Base-by-base conservation (phyloP, 2,329 filamentous ascomycete species). In the Paecilomyces sp. region DNA sequence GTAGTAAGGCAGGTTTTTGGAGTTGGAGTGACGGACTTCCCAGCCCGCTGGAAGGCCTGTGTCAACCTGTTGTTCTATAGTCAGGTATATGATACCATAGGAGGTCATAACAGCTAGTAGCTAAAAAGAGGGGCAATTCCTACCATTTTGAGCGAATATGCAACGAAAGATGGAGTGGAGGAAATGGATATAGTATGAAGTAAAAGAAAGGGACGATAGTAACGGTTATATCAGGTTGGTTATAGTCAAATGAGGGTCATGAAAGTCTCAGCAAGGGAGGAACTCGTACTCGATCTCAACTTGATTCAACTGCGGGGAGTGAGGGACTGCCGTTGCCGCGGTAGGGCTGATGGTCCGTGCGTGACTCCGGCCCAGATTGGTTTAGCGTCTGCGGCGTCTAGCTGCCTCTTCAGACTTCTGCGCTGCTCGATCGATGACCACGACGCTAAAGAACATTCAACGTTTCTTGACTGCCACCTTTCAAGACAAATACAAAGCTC, bases 1-100 rank as follows among this genome's bases (percentile, higher is more conserved):
- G 82, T 97, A 99, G 83, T 99, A 99, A 41, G 94, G 94, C 36
- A 97, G 88, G 79, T 96, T 96, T 82, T 97, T 97, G 77, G 91
- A 96, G 81, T 97, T 96, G 76, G 91, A 96, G 80, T 95, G 91
- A 75, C 94, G 91, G 72, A 99, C 91, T 80, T 97, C 94, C 92
- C 93, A 97, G 75, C 87, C 86, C 56, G 86, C 76, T 63, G 92
- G 92, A 64, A 97, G 86, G 74, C 93, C 93, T 67, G 88, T 87
- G 59, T 92, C 89, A 71, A 84, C 79, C 86, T 89, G 67, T 30
- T 41, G 28, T 55, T 25, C 52, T 54, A 54, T 18, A 36, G 58
- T 62, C 22, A 63, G 62, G n/a, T 57, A 56, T 47, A 22, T 15
- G n/a, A 47, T 47, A n/a, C 41, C 41, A 47, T 47, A 8, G 15